phyloP scores from a whole-genome alignment of 2,329 filamentous ascomycete species.

The Neofusicoccum umdonicola region DNA sequence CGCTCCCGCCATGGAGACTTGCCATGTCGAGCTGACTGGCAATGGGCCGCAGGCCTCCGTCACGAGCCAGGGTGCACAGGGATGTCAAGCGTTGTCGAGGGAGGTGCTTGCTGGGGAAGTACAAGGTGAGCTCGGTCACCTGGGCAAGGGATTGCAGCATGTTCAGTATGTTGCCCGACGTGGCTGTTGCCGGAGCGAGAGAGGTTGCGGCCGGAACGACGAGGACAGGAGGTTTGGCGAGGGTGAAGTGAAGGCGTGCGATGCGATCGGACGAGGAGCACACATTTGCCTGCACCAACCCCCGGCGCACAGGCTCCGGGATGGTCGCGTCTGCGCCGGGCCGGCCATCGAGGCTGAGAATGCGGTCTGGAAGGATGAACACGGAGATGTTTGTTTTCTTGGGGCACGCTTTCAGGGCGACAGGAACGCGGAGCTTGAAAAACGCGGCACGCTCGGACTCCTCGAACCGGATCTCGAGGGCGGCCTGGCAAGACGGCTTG shows the following conservation, averaged over 20 bases:
- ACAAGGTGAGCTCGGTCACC: not conserved
- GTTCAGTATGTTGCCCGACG: slow-evolving; percentile 35
- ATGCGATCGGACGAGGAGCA: not conserved
- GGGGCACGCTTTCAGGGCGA: not conserved
- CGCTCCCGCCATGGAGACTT: not conserved
- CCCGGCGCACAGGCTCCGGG: not conserved
- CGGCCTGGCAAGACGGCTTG: not conserved
- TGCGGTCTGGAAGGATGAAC: not conserved
- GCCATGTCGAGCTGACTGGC: not conserved
- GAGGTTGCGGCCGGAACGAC: not conserved
- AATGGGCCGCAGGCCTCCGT: not conserved
- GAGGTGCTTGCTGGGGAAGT: not conserved
- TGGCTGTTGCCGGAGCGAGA: slow-evolving; percentile 21
- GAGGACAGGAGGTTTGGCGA: not conserved
- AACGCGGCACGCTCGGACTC: not conserved
- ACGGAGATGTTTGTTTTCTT: not conserved
- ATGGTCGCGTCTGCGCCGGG: not conserved
- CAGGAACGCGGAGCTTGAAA: slow-evolving; percentile 1
- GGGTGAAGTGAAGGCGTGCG: not conserved
- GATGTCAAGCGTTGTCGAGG: not conserved
- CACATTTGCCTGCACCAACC: not conserved
- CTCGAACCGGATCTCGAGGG: slow-evolving; percentile 3
- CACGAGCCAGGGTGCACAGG: not conserved
- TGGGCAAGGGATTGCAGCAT: slow-evolving; percentile 29
- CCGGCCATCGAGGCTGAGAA: not conserved